These are phyloP conservation scores for Friedmanniomyces simplex DNA, from an alignment of 495 filamentous ascomycete genomes.

Conservation along the genomic window DNA sequence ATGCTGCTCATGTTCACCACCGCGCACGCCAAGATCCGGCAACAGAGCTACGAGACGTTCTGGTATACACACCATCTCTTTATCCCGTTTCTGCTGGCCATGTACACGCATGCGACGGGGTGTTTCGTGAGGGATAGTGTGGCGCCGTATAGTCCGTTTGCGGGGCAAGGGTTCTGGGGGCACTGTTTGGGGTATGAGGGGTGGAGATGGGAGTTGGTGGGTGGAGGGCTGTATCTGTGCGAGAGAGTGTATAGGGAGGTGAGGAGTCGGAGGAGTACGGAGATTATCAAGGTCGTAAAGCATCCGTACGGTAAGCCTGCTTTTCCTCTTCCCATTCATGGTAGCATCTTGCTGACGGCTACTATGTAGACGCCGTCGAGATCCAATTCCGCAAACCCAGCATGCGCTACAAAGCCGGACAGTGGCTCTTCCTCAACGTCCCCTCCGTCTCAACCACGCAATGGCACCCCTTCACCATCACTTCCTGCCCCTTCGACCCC, in stretches of 20 bases:
- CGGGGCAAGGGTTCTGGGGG: constrained; percentile 67
- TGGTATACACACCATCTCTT: constrained; percentile 99
- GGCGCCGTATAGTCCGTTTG: constrained; percentile 71
- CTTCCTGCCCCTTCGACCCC: constrained; percentile 89
- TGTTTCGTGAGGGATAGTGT: constrained; percentile 64
- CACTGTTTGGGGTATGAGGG: constrained; percentile 94
- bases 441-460: constrained; percentile 78
- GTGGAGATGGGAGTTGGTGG: constrained; percentile 93
- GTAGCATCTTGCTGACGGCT: constrained; percentile 26
- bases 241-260: constrained; percentile 92
- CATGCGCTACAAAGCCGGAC: constrained; percentile 96
- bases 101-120: constrained; percentile 92
- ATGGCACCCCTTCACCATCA: constrained; percentile 99
- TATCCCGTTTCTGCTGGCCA: constrained; percentile 82
- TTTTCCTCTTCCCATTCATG: neutral
- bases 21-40: constrained; percentile 81
- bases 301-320: constrained; percentile 83
- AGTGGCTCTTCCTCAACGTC: constrained; percentile 94
- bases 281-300: constrained; percentile 85
- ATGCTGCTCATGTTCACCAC: constrained; percentile 99
- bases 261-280: constrained; percentile 65
- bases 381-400: constrained; percentile 93
- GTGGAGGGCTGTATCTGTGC: constrained; percentile 71
- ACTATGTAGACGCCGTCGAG: constrained; percentile 78
- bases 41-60: constrained; percentile 96